Conservation (phyloP, 208 protist species). For the Leishmania amazonensis region DNA sequence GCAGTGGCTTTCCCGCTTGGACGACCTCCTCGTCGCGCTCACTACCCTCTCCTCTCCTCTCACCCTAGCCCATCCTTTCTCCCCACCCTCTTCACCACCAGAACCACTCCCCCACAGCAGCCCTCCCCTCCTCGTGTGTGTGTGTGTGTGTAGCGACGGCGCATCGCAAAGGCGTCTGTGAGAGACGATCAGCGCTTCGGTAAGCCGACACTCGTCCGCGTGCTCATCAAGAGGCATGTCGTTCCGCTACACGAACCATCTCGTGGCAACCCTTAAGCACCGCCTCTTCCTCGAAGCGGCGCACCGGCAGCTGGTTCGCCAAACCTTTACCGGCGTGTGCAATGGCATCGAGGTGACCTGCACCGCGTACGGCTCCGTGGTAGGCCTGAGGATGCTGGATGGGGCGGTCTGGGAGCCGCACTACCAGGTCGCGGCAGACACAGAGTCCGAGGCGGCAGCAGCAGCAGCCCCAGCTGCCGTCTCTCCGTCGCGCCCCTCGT, state of each 20-base stretch:
- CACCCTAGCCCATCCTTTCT: background rate
- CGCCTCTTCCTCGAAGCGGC: constrained; percentile 74
- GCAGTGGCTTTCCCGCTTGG: background rate
- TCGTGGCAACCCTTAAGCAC: constrained; percentile 80
- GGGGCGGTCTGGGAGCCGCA: constrained; percentile 56
- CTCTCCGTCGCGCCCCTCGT: constrained; percentile 11
- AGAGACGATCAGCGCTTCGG: background rate
- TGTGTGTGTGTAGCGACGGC: background rate
- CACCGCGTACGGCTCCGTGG: constrained; percentile 73
- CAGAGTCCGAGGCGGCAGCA: background rate
- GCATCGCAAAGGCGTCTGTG: background rate
- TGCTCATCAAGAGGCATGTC: constrained; percentile 56
- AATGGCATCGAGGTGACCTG: constrained; percentile 79
- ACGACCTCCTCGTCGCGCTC: background rate
- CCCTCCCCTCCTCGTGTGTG: background rate
- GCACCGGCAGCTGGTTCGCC: constrained; percentile 58
- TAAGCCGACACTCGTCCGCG: background rate
- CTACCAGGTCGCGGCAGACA: constrained; percentile 36
- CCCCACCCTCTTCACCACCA: background rate
- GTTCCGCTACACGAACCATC: constrained; percentile 89
- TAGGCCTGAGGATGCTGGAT: constrained; percentile 57
- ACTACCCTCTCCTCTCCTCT: background rate
- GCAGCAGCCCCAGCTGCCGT: background rate
- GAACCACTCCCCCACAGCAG: background rate
- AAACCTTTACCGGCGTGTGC: constrained; percentile 69